Base-by-base conservation (phyloP, 1,284 basidiomycete species). In the Butyriboletus pseudospeciosus region DNA sequence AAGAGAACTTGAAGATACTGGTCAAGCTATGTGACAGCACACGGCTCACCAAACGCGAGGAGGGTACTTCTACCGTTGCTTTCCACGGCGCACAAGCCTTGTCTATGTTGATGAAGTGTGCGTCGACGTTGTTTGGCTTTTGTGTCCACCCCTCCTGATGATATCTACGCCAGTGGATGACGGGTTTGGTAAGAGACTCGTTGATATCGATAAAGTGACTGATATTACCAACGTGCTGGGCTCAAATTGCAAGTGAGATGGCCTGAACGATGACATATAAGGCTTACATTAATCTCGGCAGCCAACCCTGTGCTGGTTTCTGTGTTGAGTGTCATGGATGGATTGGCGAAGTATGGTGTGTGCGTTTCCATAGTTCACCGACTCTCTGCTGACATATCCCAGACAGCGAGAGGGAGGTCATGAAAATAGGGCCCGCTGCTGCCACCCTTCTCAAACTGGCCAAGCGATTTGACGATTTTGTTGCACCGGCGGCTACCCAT, bases 81-180 rank as follows among this genome's bases (percentile, higher is more conserved):
- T 69, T 69, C 36, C 57, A 67, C 38, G 58, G 69, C 20, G 66
- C 69, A 7, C 68, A 71, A 32, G 68, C 65, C 10, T 51, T 67
- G 49, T 50, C 60, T 12, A 54, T 64, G 57, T 43, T 71, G 30
- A 60, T 65, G 52, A 63, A 60, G n/a, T 25, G 62, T 67, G 36
- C 42, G 60, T 58, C 4, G 40, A 34, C 10, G 8, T 4, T 42
- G 5, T 38, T 36, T 14, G 6, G 3, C 4, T 23, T 49, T 36
- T 30, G 14, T 37, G 1, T 39, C 10, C 4, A 2, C 7, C 3
- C 32, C 4, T 38, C 17, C 32, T 63, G 35, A 58, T 17, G 17
- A 39, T 36, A 12, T 55, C 25, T 41, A 5, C 3, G 9, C 36
- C 20, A 65, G 66, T 62, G 57, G 56, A 67, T 3, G n/a, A 3